Evolutionary conservation across 75 land plant genomes (phyloP), one percentile per base, ranked within the genome.

Genomic region (Azolla pinnata): DNA sequence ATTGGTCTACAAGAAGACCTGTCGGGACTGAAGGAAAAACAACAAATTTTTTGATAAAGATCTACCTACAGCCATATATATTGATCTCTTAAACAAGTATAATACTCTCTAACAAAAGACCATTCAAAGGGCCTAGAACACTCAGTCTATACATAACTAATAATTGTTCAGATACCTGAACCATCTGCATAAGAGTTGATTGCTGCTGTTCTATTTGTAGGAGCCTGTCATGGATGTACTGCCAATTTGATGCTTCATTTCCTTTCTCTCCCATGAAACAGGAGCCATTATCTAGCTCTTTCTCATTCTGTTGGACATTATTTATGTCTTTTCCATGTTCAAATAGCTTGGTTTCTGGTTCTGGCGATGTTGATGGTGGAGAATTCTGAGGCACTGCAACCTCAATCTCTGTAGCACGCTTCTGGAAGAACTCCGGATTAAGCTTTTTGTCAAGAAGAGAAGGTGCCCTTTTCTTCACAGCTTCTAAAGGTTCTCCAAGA

Each of bases 351-450:
- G 49, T 23, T 4, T 4, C 54, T 48, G 51, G 4, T 18, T 24
- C 26, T 2, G 12, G 29, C 24, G 54, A 26, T 2, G 12, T 52
- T 23, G 76, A 57, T 60, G 75, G 70, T 16, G 63, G 66, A 60
- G 21, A 35, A 53, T 72, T 66, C 29, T 75, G 85, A 44, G 98
- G 90, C 45, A 88, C 73, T 58, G 92, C 80, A 31, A 93, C 98
- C 54, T 93, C 98, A 28, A 93, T 83, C 44, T 84, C 82, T 70
- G 87, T 78, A 47, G 88, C 98, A 54, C 48, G 78, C 53, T 93
- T 88, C 63, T 83, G 87, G 45, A 93, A 93, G 46, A 93, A 93
- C 17, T 93, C 87, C 12, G 83, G 79, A 62, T 93, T 92, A 34
- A 83, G 28, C 57, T 87, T 91, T 61, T 80, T 87, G 73, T 87